Evolutionary conservation across 768 basidiomycete genomes (phyloP).

Genomic region (Chalciporus pseudorubinellus): DNA sequence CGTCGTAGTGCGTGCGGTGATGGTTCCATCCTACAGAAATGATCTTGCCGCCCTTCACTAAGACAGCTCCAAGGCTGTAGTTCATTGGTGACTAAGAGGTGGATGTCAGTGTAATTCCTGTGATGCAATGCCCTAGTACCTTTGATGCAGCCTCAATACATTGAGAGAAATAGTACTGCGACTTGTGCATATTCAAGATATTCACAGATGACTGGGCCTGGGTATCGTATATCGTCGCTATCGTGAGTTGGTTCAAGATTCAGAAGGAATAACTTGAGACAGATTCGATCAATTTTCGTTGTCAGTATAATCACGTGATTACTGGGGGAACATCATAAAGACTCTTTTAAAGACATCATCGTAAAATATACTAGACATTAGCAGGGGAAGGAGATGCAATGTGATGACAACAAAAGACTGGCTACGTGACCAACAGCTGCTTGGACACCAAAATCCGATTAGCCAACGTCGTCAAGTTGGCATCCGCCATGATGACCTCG

Average conservation of each 20-base stretch:
- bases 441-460: constrained; percentile 81
- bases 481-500: constrained; percentile 91
- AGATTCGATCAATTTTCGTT: background rate
- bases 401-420: background rate
- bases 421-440: constrained; percentile 43
- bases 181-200: constrained; percentile 28
- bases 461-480: constrained; percentile 83
- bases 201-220: background rate
- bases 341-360: too few species aligned
- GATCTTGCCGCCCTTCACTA: constrained; percentile 53
- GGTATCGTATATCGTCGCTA: background rate
- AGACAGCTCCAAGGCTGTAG: constrained; percentile 36
- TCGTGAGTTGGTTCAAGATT: background rate
- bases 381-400: background rate
- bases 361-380: background rate
- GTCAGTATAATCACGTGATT: background rate
- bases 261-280: too few species aligned
- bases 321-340: background rate
- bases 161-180: constrained; percentile 50
- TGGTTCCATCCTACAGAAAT: constrained; percentile 54
- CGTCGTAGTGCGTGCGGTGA: constrained; percentile 53
- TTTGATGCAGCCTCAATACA: constrained; percentile 48
- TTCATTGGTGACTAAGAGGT: constrained; percentile 40
- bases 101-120: background rate
- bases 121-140: constrained; percentile 15